A percentile compares a stretch with the other conserved stretches of the same genome.
These are phyloP conservation scores for Aspergillus versicolor DNA, from an alignment of 2,329 filamentous ascomycete species.

Conservation along the genomic window DNA sequence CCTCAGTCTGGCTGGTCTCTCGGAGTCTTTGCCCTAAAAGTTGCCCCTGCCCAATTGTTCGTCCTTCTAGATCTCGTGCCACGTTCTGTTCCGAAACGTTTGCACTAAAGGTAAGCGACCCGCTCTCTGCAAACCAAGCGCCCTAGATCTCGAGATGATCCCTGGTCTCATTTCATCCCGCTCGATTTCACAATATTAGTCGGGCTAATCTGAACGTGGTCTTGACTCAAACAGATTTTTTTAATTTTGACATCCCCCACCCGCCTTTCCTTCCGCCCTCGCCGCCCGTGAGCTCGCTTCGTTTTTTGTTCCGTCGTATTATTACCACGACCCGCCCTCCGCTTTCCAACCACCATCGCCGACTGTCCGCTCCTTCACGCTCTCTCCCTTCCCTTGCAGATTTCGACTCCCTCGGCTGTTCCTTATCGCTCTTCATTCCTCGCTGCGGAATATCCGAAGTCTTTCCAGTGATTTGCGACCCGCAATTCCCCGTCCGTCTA, in stretches of 20 bases:
- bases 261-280: background rate
- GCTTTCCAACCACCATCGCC: constrained; percentile 8
- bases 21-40: constrained; percentile 19
- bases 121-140: constrained; percentile 11
- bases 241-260: background rate
- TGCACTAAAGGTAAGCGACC: constrained; percentile 22
- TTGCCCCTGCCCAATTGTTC: constrained; percentile 23
- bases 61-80: constrained; percentile 20
- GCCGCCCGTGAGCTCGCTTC: background rate
- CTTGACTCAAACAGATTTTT: background rate
- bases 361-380: constrained; percentile 2
- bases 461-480: background rate
- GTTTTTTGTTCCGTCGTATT: background rate
- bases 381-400: background rate
- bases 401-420: background rate
- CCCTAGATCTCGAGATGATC: background rate
- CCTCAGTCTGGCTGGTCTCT: constrained; percentile 10
- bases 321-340: constrained; percentile 12
- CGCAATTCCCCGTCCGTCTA: background rate
- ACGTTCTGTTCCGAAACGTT: constrained; percentile 23
- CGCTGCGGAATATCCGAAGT: background rate
- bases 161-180: background rate
- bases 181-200: background rate
- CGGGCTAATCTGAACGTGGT: background rate
- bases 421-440: background rate